Conservation (phyloP, 495 filamentous ascomycete genomes). For the Podospora australis region DNA sequence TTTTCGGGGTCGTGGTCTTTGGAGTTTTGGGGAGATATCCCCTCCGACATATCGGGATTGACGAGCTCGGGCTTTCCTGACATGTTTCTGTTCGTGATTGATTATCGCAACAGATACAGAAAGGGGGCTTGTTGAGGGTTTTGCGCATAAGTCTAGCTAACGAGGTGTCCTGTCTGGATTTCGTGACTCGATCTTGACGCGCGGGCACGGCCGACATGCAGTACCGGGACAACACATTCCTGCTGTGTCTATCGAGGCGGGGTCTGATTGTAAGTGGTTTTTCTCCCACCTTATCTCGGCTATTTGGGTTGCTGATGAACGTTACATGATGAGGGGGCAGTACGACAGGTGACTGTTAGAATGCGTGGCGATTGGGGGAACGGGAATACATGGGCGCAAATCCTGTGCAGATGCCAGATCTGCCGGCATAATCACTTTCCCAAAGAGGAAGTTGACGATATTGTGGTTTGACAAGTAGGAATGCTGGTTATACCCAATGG, state of each 20-base stretch:
- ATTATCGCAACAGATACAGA: neutral
- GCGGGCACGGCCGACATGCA: neutral
- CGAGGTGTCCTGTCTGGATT: neutral
- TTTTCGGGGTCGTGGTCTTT: constrained; percentile 27
- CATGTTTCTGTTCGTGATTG: neutral
- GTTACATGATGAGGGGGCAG: constrained; percentile 8
- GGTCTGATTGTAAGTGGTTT: neutral
- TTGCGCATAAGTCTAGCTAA: neutral
- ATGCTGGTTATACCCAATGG: neutral
- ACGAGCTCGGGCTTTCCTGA: neutral
- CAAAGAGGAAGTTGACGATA: neutral
- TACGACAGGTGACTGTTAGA: neutral
- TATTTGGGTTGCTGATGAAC: constrained; percentile 6
- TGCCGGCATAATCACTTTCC: constrained; percentile 2
- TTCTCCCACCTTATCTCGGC: constrained; percentile 3
- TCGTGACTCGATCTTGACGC: too few relatives aligned
- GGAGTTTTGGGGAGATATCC: neutral
- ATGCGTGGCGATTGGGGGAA: neutral
- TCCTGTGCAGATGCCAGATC: neutral
- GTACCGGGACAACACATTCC: neutral
- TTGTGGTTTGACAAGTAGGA: neutral
- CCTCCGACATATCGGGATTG: neutral
- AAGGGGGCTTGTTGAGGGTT: neutral
- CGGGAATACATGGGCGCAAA: neutral
- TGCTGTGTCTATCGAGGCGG: constrained; percentile 1